Base-by-base conservation (phyloP, 495 filamentous ascomycete genomes). In the Hamigera avellanea region DNA sequence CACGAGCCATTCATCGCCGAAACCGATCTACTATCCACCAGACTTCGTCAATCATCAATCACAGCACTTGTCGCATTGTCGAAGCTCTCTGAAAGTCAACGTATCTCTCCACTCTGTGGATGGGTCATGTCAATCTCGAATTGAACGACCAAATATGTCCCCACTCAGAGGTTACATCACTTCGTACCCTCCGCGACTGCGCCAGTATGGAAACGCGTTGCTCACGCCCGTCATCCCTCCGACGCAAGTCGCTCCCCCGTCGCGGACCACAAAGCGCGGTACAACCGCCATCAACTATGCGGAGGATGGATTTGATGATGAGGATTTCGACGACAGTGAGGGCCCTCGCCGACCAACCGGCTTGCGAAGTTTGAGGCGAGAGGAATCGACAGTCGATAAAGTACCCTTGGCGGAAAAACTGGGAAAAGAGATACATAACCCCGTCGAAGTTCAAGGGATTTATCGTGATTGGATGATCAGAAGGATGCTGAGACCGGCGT, bases 201-300 rank as follows among this genome's bases (percentile, higher is more conserved):
- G 87, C 57, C 78, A 80, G 36, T 99, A 88, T 66, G 82, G 79
- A 44, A 96, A 95, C 63, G 83, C 91, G 42, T 76, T 99, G 40
- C 74, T 96, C 37, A 83, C 86, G 8, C 89, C 91, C 19, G 77
- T 95, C 39, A 75, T 89, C 36, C 83, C 80, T 43, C 75, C 77
- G 16, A 63, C 67, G 41, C 69, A 80, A 42, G 66, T 66, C 14
- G 80, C 73, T 17, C 81, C 84, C 7, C 66, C 76, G 14, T 70
- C 83, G 40, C 76, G 89, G 49, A 95, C 86, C 14, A 96, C 91
- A 14, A 99, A 99, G 62, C 83, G 91, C 54, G 93, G 91, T 26
- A 96, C 91, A 2, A 86, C 84, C 26, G 84, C 86, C 30, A 88
- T 95, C 51, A 96, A 95, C 57, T 99, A 99, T 49, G 88, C 91